These are phyloP conservation scores for Fraxinus nigra DNA, from an alignment of 305 asterid species.

Conservation along the genomic window DNA sequence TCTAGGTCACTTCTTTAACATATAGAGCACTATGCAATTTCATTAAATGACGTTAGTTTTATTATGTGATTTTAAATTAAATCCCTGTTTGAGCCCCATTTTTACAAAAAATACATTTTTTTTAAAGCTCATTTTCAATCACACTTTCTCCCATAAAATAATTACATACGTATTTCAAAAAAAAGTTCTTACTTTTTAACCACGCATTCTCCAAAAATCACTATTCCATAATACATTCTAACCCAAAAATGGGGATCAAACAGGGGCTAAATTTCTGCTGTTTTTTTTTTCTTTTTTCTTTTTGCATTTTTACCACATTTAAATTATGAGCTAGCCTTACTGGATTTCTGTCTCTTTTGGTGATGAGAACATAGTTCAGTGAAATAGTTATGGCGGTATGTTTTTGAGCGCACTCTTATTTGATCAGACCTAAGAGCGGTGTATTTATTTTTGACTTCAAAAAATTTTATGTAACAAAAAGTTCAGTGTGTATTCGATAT, in stretches of 20 bases:
- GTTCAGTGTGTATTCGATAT: not conserved
- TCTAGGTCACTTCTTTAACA: not conserved
- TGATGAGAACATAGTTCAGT: not conserved
- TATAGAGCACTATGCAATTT: not conserved
- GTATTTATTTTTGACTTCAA: not conserved
- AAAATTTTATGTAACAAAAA: not conserved
- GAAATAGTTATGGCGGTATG: not conserved
- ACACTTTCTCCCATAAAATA: not conserved
- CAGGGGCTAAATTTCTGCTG: not conserved
- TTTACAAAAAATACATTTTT: too few species aligned
- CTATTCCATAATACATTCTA: not conserved
- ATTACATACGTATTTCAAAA: not conserved
- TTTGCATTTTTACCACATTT: not conserved
- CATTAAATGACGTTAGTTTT: not conserved
- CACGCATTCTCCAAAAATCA: not conserved
- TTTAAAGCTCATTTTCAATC: not conserved
- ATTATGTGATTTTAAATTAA: not conserved
- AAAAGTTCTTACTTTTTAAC: not conserved
- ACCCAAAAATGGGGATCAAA: not conserved
- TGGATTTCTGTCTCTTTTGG: not conserved
- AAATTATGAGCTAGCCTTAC: not conserved
- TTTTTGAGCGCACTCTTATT: not conserved
- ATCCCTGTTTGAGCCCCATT: not conserved
- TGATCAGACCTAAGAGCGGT: not conserved
- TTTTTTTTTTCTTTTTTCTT: not conserved